Conservation (phyloP, 2,329 filamentous ascomycete genomes). For the Alternaria sp. region DNA sequence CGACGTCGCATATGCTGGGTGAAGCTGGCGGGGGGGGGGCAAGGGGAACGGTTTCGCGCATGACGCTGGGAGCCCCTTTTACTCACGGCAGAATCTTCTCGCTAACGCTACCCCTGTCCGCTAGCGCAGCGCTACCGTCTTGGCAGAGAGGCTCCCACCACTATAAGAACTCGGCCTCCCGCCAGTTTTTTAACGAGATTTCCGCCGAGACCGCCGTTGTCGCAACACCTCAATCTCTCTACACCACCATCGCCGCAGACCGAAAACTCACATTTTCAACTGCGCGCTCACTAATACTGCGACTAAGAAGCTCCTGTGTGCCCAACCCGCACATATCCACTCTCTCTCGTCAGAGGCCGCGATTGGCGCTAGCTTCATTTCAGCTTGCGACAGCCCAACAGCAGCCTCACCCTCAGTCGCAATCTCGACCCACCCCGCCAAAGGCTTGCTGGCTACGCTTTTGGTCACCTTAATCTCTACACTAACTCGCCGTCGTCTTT, state of each 20-base stretch:
- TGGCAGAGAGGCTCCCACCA: conserved; percentile 22
- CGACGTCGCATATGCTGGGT: conserved; percentile 11
- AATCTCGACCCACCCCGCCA: conserved; percentile 38
- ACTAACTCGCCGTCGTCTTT: conserved; percentile 39
- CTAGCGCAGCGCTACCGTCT: conserved; percentile 23
- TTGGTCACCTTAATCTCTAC: conserved; percentile 44
- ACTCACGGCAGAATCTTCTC: conserved; percentile 36
- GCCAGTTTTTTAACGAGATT: conserved; percentile 39
- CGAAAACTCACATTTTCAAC: conserved; percentile 36
- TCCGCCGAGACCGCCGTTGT: conserved; percentile 41
- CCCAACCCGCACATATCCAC: conserved; percentile 40
- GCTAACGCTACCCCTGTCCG: conserved; percentile 29
- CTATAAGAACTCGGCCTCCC: conserved; percentile 39
- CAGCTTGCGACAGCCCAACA: conserved; percentile 40
- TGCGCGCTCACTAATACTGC: conserved; percentile 47
- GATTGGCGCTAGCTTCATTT: conserved; percentile 45
- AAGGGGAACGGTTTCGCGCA: conserved; percentile 30
- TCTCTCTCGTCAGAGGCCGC: conserved; percentile 44
- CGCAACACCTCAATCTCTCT: conserved; percentile 38
- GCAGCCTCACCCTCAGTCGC: conserved; percentile 42
- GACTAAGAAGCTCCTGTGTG: conserved; percentile 33
- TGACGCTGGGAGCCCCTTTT: conserved; percentile 38
- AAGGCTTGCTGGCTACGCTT: conserved; percentile 56
- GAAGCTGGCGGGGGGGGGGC: conserved; percentile 17
- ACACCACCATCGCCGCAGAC: conserved; percentile 40